phyloP scores from a whole-genome alignment of 169 alveolate species.

The Theileria annulata region DNA sequence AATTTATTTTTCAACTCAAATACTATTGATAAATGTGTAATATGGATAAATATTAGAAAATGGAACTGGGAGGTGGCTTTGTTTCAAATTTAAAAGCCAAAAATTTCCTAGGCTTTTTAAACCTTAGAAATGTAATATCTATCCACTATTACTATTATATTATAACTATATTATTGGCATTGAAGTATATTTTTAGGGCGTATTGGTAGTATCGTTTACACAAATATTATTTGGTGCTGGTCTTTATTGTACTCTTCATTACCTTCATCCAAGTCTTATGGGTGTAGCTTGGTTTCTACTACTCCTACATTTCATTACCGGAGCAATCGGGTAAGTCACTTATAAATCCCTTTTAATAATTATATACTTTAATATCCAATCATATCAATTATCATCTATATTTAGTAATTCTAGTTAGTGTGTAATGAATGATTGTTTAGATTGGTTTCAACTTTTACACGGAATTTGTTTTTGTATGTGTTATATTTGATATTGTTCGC shows the following conservation, averaged over 20 bases:
- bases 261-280: conserved; percentile 58
- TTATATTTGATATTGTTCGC: conserved; percentile 49
- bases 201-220: conserved; percentile 53
- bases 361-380: not conserved
- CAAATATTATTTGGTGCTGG: conserved; percentile 58
- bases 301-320: conserved; percentile 29
- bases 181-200: conserved; percentile 33
- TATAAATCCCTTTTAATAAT: not conserved
- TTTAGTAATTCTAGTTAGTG: not conserved
- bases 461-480: conserved; percentile 39
- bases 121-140: conserved; percentile 49
- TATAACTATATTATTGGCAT: not conserved
- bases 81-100: conserved; percentile 58
- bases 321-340: conserved; percentile 42
- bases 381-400: too few species aligned
- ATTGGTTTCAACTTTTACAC: conserved; percentile 50
- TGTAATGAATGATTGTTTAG: not conserved
- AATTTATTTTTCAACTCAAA: not conserved
- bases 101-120: conserved; percentile 50
- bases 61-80: conserved; percentile 42
- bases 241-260: conserved; percentile 56
- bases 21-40: not conserved
- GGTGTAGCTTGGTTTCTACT: conserved; percentile 42
- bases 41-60: not conserved
- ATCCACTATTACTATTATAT: not conserved